Conservation (phyloP, 2,329 filamentous ascomycete genomes). For the Apiospora koreana region DNA sequence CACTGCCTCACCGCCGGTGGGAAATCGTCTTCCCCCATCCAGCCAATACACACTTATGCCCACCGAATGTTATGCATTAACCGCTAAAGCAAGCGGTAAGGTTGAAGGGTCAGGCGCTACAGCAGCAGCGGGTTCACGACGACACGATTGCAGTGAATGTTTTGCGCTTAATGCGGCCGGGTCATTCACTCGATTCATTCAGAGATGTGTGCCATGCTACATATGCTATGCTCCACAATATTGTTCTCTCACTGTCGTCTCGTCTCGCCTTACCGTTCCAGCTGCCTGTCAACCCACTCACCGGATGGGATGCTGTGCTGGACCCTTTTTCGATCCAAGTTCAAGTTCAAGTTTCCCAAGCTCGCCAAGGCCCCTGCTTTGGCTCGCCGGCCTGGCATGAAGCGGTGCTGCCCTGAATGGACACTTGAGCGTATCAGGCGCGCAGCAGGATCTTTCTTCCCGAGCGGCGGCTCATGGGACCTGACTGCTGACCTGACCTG, state of each 20-base stretch:
- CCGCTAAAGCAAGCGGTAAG: background rate
- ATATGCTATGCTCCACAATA: background rate
- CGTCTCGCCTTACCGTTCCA: conserved; percentile 3
- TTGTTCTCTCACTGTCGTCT: background rate
- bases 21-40: background rate
- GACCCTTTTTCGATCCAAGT: conserved; percentile 5
- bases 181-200: too few species aligned
- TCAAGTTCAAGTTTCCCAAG: background rate
- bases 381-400: background rate
- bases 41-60: background rate
- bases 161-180: background rate
- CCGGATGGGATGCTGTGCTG: background rate
- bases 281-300: background rate
- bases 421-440: conserved; percentile 5
- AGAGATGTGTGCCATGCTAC: too few species aligned
- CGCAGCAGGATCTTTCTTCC: background rate
- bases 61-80: background rate
- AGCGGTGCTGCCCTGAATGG: background rate
- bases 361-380: background rate
- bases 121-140: background rate
- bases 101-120: background rate
- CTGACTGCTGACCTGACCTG: background rate
- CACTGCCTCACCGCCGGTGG: background rate
- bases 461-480: background rate
- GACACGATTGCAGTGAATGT: background rate